Evolutionary conservation across 495 filamentous ascomycete genomes (phyloP), one percentile per base, ranked within the genome.

Genomic region (Tetracladium marchalianum): DNA sequence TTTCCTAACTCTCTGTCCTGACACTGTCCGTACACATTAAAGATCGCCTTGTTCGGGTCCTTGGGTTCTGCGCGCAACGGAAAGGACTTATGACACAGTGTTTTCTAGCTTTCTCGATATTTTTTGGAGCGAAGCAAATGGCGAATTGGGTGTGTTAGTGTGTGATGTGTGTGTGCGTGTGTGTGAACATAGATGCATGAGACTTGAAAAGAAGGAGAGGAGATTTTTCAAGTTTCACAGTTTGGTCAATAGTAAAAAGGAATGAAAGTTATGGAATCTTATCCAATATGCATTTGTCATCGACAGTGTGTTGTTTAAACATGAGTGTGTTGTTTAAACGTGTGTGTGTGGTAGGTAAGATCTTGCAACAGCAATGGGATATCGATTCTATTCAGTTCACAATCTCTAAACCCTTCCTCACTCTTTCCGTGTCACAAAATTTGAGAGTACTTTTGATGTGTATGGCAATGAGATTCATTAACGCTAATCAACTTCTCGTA

Each of bases 71-170:
- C 7, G 7, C 22, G 22, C 22, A 44, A 51, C 39, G 50, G 47
- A 49, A 49, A 22, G 50, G 50, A 51, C 44, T 49, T 37, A 53
- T 31, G 47, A 55, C 43, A 52, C n/a, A n/a, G n/a, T n/a, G 46
- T 52, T 41, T 27, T 27, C 43, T 49, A 47, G 44, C 45, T 51
- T 52, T 56, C 44, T 27, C 22, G 7, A 27, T 48, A 41, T 31
- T 50, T 31, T 50, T 51, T 33, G 47, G 47, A 49, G 53, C 53
- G 49, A 47, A 55, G 50, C 50, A 59, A n/a, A 55, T 17, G 52
- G 56, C 49, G 50, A 44, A 53, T 41, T 41, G 41, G 50, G 50
- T 56, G 50, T n/a, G n/a, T n/a, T n/a, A n/a, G n/a, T n/a, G n/a
- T n/a, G n/a, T n/a, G n/a, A n/a, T n/a, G n/a, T n/a, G n/a, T n/a